A percentile compares a stretch with the other conserved stretches of the same genome.
Conservation (phyloP, 1,284 basidiomycete species). For the Naganishia albida region DNA sequence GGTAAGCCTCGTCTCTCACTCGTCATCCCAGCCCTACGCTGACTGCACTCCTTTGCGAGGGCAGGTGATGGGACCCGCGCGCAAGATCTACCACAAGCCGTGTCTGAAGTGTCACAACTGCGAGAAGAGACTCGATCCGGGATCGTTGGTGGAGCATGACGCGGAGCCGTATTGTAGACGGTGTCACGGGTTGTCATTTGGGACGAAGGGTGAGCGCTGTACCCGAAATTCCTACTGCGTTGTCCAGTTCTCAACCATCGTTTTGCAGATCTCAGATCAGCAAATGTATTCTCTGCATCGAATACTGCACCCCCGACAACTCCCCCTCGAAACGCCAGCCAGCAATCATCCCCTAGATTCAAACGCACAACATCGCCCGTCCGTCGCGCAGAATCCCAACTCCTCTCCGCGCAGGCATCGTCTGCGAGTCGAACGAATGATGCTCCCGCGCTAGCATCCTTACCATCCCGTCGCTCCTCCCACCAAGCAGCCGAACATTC, state of each 20-base stretch:
- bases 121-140: constrained; percentile 52
- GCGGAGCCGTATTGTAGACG: constrained; percentile 50
- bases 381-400: background rate
- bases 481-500: too few relatives aligned
- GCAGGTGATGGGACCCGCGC: constrained; percentile 49
- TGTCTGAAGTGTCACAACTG: constrained; percentile 54
- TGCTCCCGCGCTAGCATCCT: background rate
- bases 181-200: constrained; percentile 51
- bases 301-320: constrained; percentile 15
- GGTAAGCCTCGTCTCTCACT: background rate
- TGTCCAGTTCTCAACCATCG: background rate
- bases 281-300: constrained; percentile 34
- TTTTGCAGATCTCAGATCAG: constrained; percentile 46
- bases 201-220: constrained; percentile 45
- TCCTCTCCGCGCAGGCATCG: background rate
- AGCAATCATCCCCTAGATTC: background rate
- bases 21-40: background rate
- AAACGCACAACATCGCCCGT: background rate
- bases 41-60: background rate
- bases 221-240: too few relatives aligned
- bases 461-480: background rate
- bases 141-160: constrained; percentile 53
- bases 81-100: constrained; percentile 55
- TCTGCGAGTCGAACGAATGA: background rate
- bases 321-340: background rate